Evolutionary conservation across 768 basidiomycete genomes (phyloP), one percentile per base, ranked within the genome.

Genomic region (Suillus variegatus): DNA sequence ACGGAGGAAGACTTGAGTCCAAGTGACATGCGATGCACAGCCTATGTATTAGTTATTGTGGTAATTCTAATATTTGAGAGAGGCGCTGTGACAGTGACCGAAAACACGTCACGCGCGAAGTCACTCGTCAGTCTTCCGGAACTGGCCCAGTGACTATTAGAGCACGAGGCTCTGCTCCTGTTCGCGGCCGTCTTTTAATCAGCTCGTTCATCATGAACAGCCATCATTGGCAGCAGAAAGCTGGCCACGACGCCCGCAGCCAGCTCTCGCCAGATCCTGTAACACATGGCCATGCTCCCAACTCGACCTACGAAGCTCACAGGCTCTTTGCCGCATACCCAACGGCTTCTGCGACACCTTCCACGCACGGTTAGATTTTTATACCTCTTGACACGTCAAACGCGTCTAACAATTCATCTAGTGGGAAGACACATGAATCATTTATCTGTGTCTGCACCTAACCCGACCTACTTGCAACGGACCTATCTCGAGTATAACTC

Each of bases 311-410:
- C 60, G 86, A 88, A 74, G 87, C 90, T 2, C 91, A 91, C 67
- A 77, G 83, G 61, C 76, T 93, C 32, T 81, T 91, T 55, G 84
- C 86, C 5, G 80, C 84, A 41, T 93, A 92, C 74, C 90, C 92
- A 46, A 82, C 89, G 71, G 89, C 89, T 46, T 92, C 91, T 65
- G 88, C 89, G 35, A 90, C 88, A 5, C 91, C 91, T n/a, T 85
- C 90, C 9, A 82, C 86, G 44, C 92, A 93, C 72, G 90, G 92
- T 91, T 28, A 28, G 58, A 72, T 67, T 77, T 70, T 52, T 41
- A 54, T 46, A 13, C 46, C 16, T 12, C 22, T 36, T 40, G 7
- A 38, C 60, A 62, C 61, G n/a, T 43, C 22, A 32, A 28, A 28
- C 46, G 32, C 36, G 49, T 65, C 60, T 38, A 55, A 38, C 60